Evolutionary conservation across 2,329 filamentous ascomycete species (phyloP).

Genomic region (Fusarium chaquense): DNA sequence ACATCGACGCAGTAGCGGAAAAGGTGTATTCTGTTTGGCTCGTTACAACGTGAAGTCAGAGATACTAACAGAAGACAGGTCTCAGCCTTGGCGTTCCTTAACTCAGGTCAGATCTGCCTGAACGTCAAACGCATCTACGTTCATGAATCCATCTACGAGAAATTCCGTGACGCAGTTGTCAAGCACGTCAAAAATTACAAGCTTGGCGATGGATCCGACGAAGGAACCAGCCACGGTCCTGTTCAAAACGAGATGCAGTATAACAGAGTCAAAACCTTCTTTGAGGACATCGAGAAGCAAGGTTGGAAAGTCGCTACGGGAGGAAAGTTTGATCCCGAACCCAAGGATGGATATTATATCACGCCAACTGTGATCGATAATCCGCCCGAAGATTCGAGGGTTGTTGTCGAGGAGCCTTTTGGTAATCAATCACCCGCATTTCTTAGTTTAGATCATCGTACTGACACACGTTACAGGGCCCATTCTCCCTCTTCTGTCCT

Average conservation of each 20-base stretch:
- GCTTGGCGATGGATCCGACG: slow-evolving; percentile 59
- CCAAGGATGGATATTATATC: slow-evolving; percentile 65
- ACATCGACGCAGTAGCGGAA: slow-evolving; percentile 55
- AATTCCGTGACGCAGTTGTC: slow-evolving; percentile 60
- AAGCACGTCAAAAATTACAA: slow-evolving; percentile 55
- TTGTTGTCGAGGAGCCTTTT: slow-evolving; percentile 67
- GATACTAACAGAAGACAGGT: slow-evolving; percentile 14
- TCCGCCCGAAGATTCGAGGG: slow-evolving; percentile 66
- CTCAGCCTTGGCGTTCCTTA: slow-evolving; percentile 66
- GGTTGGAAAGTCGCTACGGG: slow-evolving; percentile 58
- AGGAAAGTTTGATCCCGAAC: slow-evolving; percentile 32
- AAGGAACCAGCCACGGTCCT: slow-evolving; percentile 63
- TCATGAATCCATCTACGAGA: slow-evolving; percentile 69
- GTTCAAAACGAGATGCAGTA: slow-evolving; percentile 75
- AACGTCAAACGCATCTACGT: slow-evolving; percentile 70
- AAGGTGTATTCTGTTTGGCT: slow-evolving; percentile 49
- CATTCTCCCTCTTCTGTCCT: slow-evolving; percentile 71
- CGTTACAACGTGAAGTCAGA: fast-evolving
- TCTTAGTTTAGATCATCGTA: fast-evolving
- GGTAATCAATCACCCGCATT: slow-evolving; percentile 44
- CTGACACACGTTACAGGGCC: slow-evolving; percentile 52
- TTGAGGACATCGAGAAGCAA: slow-evolving; percentile 64
- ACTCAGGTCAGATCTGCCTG: slow-evolving; percentile 59
- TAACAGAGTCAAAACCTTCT: slow-evolving; percentile 59
- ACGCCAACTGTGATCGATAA: slow-evolving; percentile 70